Conservation (phyloP, 225 moss, liverwort and hornwort genomes). For the Physcomitrellopsis africana region DNA sequence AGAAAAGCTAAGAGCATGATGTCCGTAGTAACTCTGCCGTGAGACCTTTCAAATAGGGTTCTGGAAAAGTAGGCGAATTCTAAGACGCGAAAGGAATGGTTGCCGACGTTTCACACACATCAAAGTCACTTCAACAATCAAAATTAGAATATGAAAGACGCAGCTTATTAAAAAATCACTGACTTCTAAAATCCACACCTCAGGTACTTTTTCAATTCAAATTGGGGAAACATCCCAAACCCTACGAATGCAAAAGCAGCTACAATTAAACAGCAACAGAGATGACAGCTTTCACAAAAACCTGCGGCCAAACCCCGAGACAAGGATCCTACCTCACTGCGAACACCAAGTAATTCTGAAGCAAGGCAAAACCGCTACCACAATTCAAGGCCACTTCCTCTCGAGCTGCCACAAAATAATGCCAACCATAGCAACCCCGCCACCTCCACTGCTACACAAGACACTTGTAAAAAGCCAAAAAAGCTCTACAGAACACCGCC, state of each 20-base stretch:
- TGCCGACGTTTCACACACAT: not conserved
- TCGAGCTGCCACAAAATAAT: not conserved
- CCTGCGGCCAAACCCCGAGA: not conserved
- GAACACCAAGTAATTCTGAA: not conserved
- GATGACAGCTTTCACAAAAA: not conserved
- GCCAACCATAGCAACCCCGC: not conserved
- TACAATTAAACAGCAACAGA: not conserved
- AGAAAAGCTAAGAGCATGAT: not conserved
- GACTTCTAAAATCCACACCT: not conserved
- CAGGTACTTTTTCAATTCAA: not conserved
- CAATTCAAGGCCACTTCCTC: not conserved
- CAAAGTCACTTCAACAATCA: not conserved
- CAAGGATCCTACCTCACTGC: not conserved
- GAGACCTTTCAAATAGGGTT: not conserved
- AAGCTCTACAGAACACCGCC: not conserved
- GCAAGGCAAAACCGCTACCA: conserved; percentile 1
- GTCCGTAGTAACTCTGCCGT: not conserved
- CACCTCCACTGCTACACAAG: too few species aligned
- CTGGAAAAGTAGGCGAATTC: not conserved
- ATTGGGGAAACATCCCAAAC: conserved; percentile 14
- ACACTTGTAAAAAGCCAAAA: not conserved
- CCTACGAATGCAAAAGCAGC: conserved; percentile 13
- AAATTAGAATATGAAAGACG: not conserved
- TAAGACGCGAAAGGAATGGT: conserved; percentile 5
- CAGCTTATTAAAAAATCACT: not conserved